phyloP scores from a whole-genome alignment of 2,329 filamentous ascomycete species.

The Cercospora canescens region DNA sequence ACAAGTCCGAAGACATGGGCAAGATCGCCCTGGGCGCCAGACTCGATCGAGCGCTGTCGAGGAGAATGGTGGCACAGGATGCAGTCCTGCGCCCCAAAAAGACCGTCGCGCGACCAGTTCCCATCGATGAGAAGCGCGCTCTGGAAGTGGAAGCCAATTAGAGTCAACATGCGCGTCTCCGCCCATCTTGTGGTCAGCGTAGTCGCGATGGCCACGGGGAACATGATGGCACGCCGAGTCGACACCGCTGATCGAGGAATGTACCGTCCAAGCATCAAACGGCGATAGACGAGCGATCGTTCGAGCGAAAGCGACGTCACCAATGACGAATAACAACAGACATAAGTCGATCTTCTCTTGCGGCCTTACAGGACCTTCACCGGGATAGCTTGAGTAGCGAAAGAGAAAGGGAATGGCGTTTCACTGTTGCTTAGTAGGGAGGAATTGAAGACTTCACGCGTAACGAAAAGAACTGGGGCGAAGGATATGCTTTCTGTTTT shows the following conservation, averaged over 20 bases:
- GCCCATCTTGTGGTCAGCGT: not conserved
- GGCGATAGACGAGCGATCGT: not conserved
- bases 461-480: not conserved
- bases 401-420: not conserved
- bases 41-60: conserved; percentile 80
- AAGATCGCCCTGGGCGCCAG: conserved; percentile 89
- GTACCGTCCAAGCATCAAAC: not conserved
- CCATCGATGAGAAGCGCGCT: conserved; percentile 24
- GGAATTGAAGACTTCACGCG: not conserved
- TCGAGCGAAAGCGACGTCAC: not conserved
- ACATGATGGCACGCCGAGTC: not conserved
- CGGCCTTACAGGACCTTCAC: not conserved
- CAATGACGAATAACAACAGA: not conserved
- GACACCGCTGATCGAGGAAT: not conserved
- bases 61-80: conserved; percentile 86
- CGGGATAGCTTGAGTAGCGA: not conserved
- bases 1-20: conserved; percentile 79
- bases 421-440: not conserved
- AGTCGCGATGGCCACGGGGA: not conserved
- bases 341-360: not conserved
- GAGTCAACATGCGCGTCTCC: not conserved
- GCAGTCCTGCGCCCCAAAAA: conserved; percentile 64
- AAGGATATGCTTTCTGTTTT: not conserved
- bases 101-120: conserved; percentile 1
- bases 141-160: conserved; percentile 21